Conservation (phyloP, 2,329 filamentous ascomycete species). For the Ophiosphaerella korrae region DNA sequence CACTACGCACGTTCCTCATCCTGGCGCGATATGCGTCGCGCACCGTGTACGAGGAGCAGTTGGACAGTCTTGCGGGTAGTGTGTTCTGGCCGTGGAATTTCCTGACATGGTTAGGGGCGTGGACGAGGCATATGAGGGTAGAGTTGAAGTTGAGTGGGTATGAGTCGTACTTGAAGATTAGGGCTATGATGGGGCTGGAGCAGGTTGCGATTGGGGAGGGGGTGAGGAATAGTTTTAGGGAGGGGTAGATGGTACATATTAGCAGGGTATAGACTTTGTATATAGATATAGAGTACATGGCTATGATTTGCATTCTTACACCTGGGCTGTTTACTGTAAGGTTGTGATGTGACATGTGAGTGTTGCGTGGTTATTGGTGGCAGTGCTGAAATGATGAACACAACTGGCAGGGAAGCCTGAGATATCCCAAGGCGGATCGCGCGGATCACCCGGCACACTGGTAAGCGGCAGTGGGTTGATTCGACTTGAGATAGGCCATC, state of each 20-base stretch:
- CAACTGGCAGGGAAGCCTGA: neutral
- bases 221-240: conserved; percentile 22
- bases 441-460: conserved; percentile 3
- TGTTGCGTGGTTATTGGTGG: neutral
- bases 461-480: neutral
- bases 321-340: neutral
- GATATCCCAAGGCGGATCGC: conserved; percentile 1
- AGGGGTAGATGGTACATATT: neutral
- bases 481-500: neutral
- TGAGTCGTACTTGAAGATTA: conserved; percentile 60
- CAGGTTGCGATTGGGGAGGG: conserved; percentile 19
- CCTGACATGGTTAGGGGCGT: conserved; percentile 57
- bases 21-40: conserved; percentile 67
- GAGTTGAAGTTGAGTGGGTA: conserved; percentile 64
- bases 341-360: too few relatives aligned
- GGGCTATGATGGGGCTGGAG: conserved; percentile 56
- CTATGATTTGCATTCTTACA: neutral
- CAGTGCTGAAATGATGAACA: too few relatives aligned
- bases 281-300: neutral
- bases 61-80: conserved; percentile 58
- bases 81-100: conserved; percentile 60
- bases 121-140: conserved; percentile 59
- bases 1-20: conserved; percentile 67
- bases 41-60: conserved; percentile 65
- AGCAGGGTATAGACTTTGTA: neutral